Evolutionary conservation across 768 basidiomycete species (phyloP).

Genomic region (Saitozyma sp.): DNA sequence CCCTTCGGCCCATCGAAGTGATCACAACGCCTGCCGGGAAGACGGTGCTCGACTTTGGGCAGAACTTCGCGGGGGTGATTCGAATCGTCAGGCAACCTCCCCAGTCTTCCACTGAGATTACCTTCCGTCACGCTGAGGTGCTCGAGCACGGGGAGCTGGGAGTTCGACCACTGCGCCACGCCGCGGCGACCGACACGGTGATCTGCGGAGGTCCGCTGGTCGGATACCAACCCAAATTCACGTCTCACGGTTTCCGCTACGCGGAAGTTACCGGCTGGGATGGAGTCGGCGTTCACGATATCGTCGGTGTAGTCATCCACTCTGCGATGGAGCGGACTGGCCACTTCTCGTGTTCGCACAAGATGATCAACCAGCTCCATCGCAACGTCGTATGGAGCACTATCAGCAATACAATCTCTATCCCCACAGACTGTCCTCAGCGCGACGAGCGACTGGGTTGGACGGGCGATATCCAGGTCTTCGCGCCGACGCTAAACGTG

Average conservation of each 20-base stretch:
- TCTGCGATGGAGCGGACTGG: slow-evolving; percentile 30
- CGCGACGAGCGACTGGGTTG: slow-evolving; percentile 41
- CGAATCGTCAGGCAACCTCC: slow-evolving; percentile 2
- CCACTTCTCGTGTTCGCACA: slow-evolving; percentile 20
- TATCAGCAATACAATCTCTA: slow-evolving; percentile 24
- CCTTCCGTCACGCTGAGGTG: slow-evolving; percentile 26
- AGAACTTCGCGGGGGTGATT: slow-evolving; percentile 41
- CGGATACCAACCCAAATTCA: slow-evolving; percentile 35
- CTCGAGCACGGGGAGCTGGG: slow-evolving; percentile 39
- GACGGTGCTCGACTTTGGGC: slow-evolving; percentile 40
- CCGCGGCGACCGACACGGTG: slow-evolving; percentile 20
- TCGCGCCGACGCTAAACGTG: slow-evolving; percentile 32
- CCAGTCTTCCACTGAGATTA: not conserved
- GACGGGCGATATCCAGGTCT: slow-evolving; percentile 42
- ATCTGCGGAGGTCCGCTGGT: slow-evolving; percentile 8
- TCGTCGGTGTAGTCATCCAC: slow-evolving; percentile 20
- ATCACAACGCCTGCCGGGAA: slow-evolving; percentile 37
- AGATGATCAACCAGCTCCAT: slow-evolving; percentile 28
- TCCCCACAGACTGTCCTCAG: slow-evolving; percentile 45
- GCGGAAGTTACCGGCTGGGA: slow-evolving; percentile 17
- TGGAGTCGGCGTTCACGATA: not conserved
- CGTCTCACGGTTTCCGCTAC: slow-evolving; percentile 39
- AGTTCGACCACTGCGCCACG: slow-evolving; percentile 26
- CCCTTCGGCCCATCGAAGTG: slow-evolving; percentile 10
- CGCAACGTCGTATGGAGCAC: slow-evolving; percentile 32